Evolutionary conservation across 108 stramenopile species (phyloP), one percentile per base, ranked within the genome.

Genomic region (Skeletonema grethae): DNA sequence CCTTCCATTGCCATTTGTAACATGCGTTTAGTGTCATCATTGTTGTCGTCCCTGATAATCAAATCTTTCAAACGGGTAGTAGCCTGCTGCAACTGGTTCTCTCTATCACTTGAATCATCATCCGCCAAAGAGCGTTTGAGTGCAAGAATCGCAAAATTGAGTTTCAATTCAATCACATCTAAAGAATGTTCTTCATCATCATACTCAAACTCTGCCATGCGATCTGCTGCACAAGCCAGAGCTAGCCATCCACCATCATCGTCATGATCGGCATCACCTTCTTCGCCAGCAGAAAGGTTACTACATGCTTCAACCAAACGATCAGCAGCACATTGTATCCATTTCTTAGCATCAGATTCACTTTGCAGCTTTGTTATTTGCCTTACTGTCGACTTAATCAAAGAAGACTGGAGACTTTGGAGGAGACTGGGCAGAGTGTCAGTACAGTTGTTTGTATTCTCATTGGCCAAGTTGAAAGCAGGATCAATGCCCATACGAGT

Each of bases 401-500:
- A 35, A 36, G 72, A 72, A 12, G 72, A 20, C 35, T 60, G 43
- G 12, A 64, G 12, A 25, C 46, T 50, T 50, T 68, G 79, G 24
- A 79, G 69, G 22, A 61, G 8, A 24, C 59, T 22, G 31, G 61
- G 70, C 7, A 67, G 48, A 7, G 22, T 57, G 31, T 43, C 61
- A 24, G 64, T 62, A 32, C 57, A 56, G 8, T 34, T 65, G 56
- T 58, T 39, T 25, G 28, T 12, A 32, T 18, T 57, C 20, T 67
- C 65, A 22, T 70, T 38, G 34, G 70, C 58, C 60, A 61, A 59
- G 20, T 67, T 61, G 18, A 79, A 69, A 64, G 57, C 28, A 62
- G 72, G 72, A 60, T 79, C 79, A 24, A 79, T 43, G 12, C 79
- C 61, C 15, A 62, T 57, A 41, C 79, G 53, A 20, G 72, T 61